phyloP scores from a whole-genome alignment of 148 eudicot genomes.

The Camellia granthamiana region DNA sequence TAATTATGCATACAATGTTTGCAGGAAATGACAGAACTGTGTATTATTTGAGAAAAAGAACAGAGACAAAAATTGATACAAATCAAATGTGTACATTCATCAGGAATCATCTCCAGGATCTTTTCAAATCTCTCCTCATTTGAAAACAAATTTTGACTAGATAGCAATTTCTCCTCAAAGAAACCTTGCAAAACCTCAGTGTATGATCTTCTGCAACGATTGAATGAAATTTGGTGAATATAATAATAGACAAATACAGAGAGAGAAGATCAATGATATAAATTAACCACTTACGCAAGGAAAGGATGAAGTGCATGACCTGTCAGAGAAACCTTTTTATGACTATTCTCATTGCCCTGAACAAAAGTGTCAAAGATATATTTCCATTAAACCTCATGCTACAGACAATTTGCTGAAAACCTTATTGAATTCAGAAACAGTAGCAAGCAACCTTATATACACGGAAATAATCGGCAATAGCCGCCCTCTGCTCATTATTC shows the following conservation, averaged over 20 bases:
- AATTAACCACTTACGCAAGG: conserved; percentile 53
- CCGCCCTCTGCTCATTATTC: conserved; percentile 75
- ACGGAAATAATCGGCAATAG: conserved; percentile 77
- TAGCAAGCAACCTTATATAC: conserved; percentile 57
- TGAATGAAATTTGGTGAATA: conserved; percentile 3
- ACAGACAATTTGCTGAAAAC: conserved; percentile 1
- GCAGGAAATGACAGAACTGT: background rate
- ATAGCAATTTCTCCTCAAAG: conserved; percentile 60
- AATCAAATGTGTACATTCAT: conserved; percentile 53
- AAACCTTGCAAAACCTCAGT: conserved; percentile 54
- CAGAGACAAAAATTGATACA: background rate
- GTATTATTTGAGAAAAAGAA: background rate
- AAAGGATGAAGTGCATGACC: conserved; percentile 73
- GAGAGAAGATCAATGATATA: background rate
- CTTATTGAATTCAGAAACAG: background rate
- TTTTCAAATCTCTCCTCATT: conserved; percentile 75
- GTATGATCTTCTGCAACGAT: conserved; percentile 74
- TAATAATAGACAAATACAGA: background rate
- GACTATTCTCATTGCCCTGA: conserved; percentile 77
- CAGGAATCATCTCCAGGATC: conserved; percentile 86
- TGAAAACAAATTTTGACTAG: conserved; percentile 61
- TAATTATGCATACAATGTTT: background rate
- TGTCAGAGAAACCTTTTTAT: conserved; percentile 54
- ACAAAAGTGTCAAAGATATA: background rate
- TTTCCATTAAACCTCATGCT: background rate